These are phyloP conservation scores for Blepharisma japonicum DNA, from an alignment of 73 alveolate genomes.

Conservation along the genomic window DNA sequence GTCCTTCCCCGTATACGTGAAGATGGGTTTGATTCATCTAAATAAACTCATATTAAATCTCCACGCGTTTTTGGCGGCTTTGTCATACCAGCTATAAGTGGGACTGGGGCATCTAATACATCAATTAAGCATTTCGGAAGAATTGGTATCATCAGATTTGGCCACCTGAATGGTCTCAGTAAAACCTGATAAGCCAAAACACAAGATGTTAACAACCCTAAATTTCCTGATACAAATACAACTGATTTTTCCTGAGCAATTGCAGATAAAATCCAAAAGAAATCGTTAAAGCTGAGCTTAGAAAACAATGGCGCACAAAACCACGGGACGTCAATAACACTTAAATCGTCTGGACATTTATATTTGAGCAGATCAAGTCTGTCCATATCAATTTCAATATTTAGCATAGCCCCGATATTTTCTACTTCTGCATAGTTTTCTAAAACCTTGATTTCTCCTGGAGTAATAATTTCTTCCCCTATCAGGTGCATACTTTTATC, in stretches of 20 bases:
- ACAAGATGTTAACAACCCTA: conserved; percentile 44
- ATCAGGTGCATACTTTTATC: not conserved
- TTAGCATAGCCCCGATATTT: not conserved
- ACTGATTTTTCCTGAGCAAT: conserved; percentile 59
- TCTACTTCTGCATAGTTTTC: not conserved
- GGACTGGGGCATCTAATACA: conserved; percentile 65
- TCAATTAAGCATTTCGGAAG: conserved; percentile 57
- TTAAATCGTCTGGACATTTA: conserved; percentile 2
- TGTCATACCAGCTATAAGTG: conserved; percentile 49
- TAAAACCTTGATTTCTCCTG: not conserved
- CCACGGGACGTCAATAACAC: conserved; percentile 38
- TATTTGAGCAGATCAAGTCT: not conserved
- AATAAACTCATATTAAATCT: not conserved
- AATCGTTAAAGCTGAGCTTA: conserved; percentile 34
- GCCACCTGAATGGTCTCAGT: conserved; percentile 65
- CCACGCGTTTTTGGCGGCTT: conserved; percentile 5
- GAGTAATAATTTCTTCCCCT: not conserved
- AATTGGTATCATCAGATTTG: conserved; percentile 54
- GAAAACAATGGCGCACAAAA: conserved; percentile 48
- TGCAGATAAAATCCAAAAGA: conserved; percentile 42
- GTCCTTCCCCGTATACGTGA: not conserved
- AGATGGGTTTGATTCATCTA: not conserved
- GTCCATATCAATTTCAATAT: not conserved
- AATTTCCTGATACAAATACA: conserved; percentile 49
- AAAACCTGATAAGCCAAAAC: conserved; percentile 47